These are phyloP conservation scores for Microdochium trichocladiopsis DNA, from an alignment of 2,329 filamentous ascomycete genomes.

Conservation along the genomic window DNA sequence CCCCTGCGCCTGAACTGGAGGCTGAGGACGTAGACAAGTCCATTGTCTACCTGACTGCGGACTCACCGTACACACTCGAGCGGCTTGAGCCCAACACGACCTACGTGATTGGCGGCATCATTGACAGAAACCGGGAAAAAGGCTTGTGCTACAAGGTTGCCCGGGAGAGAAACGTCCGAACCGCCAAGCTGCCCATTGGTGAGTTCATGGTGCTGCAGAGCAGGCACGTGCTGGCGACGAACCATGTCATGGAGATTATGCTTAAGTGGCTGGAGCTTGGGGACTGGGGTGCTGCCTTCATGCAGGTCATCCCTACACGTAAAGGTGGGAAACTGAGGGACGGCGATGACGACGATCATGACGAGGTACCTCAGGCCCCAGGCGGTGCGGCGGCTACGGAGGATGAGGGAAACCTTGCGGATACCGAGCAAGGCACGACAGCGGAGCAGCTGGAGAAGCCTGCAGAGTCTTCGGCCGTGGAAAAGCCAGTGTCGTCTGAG, in stretches of 20 bases:
- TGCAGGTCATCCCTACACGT: slow-evolving; percentile 80
- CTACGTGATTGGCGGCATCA: slow-evolving; percentile 89
- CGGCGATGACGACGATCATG: slow-evolving; percentile 3
- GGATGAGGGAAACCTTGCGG: neutral
- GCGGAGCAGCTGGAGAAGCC: neutral
- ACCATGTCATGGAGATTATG: slow-evolving; percentile 97
- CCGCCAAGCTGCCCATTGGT: slow-evolving; percentile 89
- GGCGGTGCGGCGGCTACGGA: neutral
- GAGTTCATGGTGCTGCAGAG: slow-evolving; percentile 89
- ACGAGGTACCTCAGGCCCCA: slow-evolving; percentile 3
- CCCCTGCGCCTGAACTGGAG: slow-evolving; percentile 14
- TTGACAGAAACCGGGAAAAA: slow-evolving; percentile 96
- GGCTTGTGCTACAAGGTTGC: slow-evolving; percentile 85
- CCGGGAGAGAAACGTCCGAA: slow-evolving; percentile 67
- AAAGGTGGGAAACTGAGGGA: slow-evolving; percentile 69
- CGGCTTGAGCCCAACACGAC: slow-evolving; percentile 80
- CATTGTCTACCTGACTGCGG: slow-evolving; percentile 84
- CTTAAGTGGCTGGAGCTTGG: slow-evolving; percentile 82
- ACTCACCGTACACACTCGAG: slow-evolving; percentile 79
- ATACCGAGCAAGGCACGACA: neutral
- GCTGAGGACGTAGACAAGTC: slow-evolving; percentile 27
- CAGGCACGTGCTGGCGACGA: slow-evolving; percentile 81
- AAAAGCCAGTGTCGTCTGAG: neutral
- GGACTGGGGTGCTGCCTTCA: slow-evolving; percentile 87
- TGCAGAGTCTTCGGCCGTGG: neutral